A percentile compares a stretch with the other conserved stretches of the same genome.
Evolutionary conservation across 257 asterid species (phyloP).

Genomic region (Solanum sejunctum): DNA sequence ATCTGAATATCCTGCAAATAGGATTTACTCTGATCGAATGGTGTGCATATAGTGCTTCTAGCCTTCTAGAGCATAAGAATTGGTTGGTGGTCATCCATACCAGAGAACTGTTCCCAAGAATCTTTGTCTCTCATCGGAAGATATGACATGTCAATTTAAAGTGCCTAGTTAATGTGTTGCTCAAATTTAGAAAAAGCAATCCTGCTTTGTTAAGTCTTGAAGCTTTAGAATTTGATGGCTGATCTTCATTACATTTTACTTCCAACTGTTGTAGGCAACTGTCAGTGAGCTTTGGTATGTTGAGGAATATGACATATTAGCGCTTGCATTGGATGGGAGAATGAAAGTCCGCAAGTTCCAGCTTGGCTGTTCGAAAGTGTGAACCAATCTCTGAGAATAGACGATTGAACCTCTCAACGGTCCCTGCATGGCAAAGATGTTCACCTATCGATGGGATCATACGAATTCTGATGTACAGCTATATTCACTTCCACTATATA

Average conservation of each 20-base stretch:
- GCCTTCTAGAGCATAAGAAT: background rate
- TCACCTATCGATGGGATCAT: background rate
- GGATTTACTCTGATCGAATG: background rate
- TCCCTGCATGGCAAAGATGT: background rate
- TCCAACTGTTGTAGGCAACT: slow-evolving; percentile 37
- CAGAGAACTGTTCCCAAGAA: background rate
- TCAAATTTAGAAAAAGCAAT: background rate
- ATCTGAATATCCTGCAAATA: background rate
- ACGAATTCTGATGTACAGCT: background rate
- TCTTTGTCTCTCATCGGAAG: background rate
- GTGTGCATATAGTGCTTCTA: background rate
- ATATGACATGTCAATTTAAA: background rate
- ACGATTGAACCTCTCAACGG: background rate
- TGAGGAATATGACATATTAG: slow-evolving; percentile 80
- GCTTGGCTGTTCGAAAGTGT: slow-evolving; percentile 35
- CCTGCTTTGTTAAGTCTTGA: background rate
- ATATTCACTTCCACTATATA: background rate
- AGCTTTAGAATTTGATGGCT: background rate
- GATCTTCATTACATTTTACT: background rate
- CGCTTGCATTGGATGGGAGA: slow-evolving; percentile 73
- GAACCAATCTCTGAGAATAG: background rate
- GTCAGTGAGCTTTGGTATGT: slow-evolving; percentile 89
- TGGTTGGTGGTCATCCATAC: background rate
- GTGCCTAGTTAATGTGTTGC: background rate
- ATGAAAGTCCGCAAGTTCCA: slow-evolving; percentile 51